Percentiles rank a stretch among this genome's conserved stretches.
Conservation (phyloP, 2,329 filamentous ascomycete genomes). For the Fusarium sp. region DNA sequence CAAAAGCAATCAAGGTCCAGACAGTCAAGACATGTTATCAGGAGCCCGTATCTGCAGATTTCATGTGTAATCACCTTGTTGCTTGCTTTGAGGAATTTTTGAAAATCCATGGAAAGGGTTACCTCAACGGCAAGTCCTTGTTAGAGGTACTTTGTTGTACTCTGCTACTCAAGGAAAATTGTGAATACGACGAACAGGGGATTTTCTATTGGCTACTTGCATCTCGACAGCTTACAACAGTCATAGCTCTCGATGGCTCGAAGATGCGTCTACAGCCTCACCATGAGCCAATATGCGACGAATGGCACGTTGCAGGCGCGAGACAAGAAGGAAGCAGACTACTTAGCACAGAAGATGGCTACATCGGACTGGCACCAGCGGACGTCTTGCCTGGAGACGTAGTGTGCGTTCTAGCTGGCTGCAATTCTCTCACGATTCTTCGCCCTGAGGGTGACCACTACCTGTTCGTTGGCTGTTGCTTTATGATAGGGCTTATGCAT, state of each 20-base stretch:
- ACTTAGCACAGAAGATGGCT: background rate
- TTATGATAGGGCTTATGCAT: background rate
- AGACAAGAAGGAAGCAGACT: background rate
- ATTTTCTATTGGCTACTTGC: background rate
- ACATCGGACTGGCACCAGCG: background rate
- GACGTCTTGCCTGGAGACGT: background rate
- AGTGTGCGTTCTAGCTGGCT: background rate
- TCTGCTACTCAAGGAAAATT: background rate
- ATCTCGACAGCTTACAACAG: too few relatives aligned
- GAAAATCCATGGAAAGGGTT: background rate
- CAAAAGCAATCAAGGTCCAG: background rate
- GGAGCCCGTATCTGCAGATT: background rate
- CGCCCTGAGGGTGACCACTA: background rate
- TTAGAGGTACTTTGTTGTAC: background rate
- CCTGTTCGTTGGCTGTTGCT: conserved; percentile 4
- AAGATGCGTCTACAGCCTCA: background rate
- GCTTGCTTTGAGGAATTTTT: background rate
- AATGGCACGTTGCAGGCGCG: background rate
- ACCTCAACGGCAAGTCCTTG: background rate
- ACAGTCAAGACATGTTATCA: background rate
- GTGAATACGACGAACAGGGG: background rate
- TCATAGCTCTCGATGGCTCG: too few relatives aligned
- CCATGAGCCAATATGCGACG: too few relatives aligned
- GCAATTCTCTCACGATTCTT: fast-evolving
- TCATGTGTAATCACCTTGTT: background rate